Conservation (phyloP, 495 filamentous ascomycete species). For the Sordaria brevicollis region DNA sequence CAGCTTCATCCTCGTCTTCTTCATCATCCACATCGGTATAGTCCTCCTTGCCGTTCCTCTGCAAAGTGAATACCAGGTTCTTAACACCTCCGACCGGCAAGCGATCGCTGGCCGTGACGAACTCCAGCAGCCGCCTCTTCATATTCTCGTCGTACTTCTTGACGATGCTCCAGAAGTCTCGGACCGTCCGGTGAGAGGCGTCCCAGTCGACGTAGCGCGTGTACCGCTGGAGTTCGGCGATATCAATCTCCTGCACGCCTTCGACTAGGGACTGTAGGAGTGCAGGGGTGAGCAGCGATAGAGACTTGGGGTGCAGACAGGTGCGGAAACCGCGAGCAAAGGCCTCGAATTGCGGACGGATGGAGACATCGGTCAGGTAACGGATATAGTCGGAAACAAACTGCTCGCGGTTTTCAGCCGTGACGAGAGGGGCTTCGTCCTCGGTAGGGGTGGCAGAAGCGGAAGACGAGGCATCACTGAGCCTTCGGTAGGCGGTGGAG, state of each 20-base stretch:
- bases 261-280: conserved; percentile 71
- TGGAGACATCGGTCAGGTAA: conserved; percentile 70
- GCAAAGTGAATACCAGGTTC: conserved; percentile 71
- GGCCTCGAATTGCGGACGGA: conserved; percentile 66
- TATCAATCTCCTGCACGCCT: conserved; percentile 67
- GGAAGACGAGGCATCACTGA: conserved; percentile 2
- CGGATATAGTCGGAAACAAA: conserved; percentile 84
- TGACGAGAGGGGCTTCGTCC: conserved; percentile 53
- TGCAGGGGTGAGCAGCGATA: conserved; percentile 59
- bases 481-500: conserved; percentile 2
- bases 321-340: conserved; percentile 75
- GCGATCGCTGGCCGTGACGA: conserved; percentile 87
- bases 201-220: conserved; percentile 74
- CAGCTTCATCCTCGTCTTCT: not conserved
- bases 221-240: conserved; percentile 55
- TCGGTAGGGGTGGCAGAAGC: conserved; percentile 19
- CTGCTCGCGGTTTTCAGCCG: conserved; percentile 60
- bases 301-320: conserved; percentile 56
- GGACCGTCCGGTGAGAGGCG: conserved; percentile 52
- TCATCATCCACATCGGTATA: conserved; percentile 6
- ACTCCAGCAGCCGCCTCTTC: conserved; percentile 70
- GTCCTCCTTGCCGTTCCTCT: conserved; percentile 64
- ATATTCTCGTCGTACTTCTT: conserved; percentile 54
- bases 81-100: conserved; percentile 75
- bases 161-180: conserved; percentile 77